Evolutionary conservation across 2,329 filamentous ascomycete species (phyloP).

Genomic region (Phialophora verrucosa): DNA sequence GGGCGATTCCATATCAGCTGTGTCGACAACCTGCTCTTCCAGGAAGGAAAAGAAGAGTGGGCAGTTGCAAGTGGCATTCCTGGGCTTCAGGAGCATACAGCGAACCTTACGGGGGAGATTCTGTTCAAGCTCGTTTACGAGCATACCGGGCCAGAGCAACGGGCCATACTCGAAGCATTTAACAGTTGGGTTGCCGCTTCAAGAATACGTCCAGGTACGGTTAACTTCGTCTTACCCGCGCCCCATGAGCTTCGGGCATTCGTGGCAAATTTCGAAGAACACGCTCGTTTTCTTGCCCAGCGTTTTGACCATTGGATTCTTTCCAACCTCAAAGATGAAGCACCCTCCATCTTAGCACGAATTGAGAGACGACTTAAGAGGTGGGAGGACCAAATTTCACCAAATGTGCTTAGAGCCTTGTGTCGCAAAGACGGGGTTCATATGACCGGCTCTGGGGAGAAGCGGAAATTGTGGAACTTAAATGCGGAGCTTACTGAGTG

Average conservation of each 20-base stretch:
- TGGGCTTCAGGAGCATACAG: conserved; percentile 10
- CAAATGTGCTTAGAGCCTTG: neutral
- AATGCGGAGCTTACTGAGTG: neutral
- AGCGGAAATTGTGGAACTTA: neutral
- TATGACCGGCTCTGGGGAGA: neutral
- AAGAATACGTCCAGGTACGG: neutral
- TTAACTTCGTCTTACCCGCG: neutral
- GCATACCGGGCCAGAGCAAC: neutral
- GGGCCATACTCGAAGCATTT: conserved; percentile 11
- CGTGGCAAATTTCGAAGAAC: neutral
- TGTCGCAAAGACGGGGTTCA: neutral
- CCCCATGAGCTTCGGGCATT: neutral
- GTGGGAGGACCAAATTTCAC: neutral
- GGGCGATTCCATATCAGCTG: conserved; percentile 21
- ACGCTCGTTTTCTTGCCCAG: neutral
- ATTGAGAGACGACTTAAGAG: neutral
- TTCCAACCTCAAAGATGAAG: neutral
- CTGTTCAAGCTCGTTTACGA: conserved; percentile 17
- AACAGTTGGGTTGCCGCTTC: neutral
- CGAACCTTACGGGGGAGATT: conserved; percentile 10
- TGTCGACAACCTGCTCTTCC: conserved; percentile 19
- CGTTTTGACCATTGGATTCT: neutral
- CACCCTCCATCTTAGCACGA: neutral
- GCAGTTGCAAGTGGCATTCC: conserved; percentile 23
- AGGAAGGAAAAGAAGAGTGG: neutral